These are phyloP conservation scores for Phialocephala sp. DNA, from an alignment of 2,329 filamentous ascomycete species.

Conservation along the genomic window DNA sequence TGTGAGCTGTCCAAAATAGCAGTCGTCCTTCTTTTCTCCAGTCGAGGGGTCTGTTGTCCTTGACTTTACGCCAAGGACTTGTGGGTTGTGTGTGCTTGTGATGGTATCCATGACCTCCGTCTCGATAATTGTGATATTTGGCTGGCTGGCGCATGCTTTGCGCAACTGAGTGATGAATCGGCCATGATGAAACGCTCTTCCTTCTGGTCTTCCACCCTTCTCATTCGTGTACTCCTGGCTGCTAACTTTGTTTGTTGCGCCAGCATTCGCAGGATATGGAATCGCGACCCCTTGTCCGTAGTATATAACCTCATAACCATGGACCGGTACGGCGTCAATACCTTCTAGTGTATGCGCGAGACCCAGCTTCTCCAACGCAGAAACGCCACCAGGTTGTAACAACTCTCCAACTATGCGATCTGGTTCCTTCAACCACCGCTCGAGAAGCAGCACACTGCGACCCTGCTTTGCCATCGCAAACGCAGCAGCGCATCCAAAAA, in stretches of 20 bases:
- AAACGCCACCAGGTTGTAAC: constrained; percentile 88
- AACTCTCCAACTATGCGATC: constrained; percentile 96
- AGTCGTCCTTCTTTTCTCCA: constrained; percentile 66
- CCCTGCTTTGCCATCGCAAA: constrained; percentile 87
- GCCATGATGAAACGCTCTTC: constrained; percentile 90
- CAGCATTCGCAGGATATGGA: constrained; percentile 71
- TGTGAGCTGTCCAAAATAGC: constrained; percentile 87
- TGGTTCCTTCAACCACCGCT: constrained; percentile 88
- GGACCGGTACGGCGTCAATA: constrained; percentile 83
- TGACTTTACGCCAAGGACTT: constrained; percentile 84
- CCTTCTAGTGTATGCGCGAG: constrained; percentile 81
- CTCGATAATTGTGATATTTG: constrained; percentile 90
- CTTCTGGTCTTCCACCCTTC: constrained; percentile 61
- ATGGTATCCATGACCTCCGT: constrained; percentile 82
- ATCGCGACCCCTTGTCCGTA: constrained; percentile 75
- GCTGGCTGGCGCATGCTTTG: constrained; percentile 71
- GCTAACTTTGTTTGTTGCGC: constrained; percentile 43
- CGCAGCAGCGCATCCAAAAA: constrained; percentile 87
- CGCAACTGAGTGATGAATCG: constrained; percentile 87
- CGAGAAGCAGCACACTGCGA: constrained; percentile 86
- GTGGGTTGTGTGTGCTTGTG: constrained; percentile 67
- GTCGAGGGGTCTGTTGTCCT: constrained; percentile 65
- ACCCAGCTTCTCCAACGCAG: constrained; percentile 80
- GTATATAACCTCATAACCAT: constrained; percentile 89
- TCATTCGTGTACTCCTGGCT: constrained; percentile 40